Percentiles rank a stretch among this genome's conserved stretches.
These are phyloP conservation scores for Aspergillus uvarum DNA, from an alignment of 2,329 filamentous ascomycete genomes.

Conservation along the genomic window DNA sequence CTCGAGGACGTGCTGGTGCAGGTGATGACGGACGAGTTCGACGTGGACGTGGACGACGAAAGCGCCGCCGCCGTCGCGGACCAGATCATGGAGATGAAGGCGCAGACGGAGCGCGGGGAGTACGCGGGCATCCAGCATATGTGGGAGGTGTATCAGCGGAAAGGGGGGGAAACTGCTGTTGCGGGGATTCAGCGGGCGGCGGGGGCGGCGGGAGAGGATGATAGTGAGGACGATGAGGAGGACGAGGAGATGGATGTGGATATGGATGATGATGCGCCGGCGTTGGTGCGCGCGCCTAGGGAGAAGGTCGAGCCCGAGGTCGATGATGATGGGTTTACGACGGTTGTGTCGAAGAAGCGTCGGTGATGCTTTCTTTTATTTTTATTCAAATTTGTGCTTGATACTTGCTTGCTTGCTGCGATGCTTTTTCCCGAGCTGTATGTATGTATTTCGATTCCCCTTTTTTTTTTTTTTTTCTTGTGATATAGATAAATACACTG, in stretches of 20 bases:
- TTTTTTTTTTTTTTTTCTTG: background rate
- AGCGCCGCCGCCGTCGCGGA: conserved; percentile 72
- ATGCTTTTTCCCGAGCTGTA: background rate
- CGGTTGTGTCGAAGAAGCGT: conserved; percentile 68
- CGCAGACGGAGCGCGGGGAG: conserved; percentile 63
- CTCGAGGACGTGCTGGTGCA: conserved; percentile 82
- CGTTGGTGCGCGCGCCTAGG: conserved; percentile 56
- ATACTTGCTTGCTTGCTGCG: background rate
- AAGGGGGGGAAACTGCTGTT: conserved; percentile 36
- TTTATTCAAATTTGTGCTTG: background rate
- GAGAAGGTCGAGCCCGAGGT: conserved; percentile 69
- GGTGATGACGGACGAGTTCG: conserved; percentile 94
- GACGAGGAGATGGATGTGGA: conserved; percentile 59
- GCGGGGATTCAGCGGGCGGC: conserved; percentile 36
- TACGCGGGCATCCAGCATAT: conserved; percentile 65
- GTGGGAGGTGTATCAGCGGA: conserved; percentile 48
- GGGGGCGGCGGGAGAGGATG: conserved; percentile 30
- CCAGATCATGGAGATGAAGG: conserved; percentile 67
- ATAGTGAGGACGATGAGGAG: conserved; percentile 55
- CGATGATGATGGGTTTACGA: conserved; percentile 80
- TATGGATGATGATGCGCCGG: conserved; percentile 66
- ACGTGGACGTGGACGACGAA: conserved; percentile 88
- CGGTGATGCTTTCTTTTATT: conserved; percentile 30
- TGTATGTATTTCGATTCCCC: background rate
- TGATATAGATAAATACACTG: background rate